These are phyloP conservation scores for Cercophora scortea DNA, from an alignment of 495 filamentous ascomycete genomes.

Conservation along the genomic window DNA sequence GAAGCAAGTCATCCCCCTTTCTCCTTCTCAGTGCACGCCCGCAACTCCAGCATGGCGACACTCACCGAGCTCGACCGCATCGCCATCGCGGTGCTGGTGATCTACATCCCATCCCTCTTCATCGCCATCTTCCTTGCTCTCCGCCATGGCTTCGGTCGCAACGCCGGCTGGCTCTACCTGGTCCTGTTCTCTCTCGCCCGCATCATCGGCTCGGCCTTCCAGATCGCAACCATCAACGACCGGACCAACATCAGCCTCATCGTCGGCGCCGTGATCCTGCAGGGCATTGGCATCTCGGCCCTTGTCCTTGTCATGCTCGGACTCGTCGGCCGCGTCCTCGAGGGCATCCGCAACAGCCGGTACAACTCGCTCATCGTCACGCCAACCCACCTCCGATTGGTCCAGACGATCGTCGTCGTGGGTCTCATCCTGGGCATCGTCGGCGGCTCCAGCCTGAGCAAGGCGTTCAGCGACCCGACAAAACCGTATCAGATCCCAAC, in stretches of 20 bases:
- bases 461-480: conserved; percentile 2
- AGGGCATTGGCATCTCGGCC: conserved; percentile 24
- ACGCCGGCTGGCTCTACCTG: conserved; percentile 25
- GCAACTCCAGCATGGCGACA: conserved; percentile 3
- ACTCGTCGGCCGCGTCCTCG: conserved; percentile 21
- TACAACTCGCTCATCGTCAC: conserved; percentile 8
- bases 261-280: conserved; percentile 20
- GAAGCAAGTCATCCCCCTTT: too few species aligned
- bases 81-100: conserved; percentile 24
- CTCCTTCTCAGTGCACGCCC: neutral
- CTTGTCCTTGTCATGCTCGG: conserved; percentile 23
- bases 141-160: conserved; percentile 25
- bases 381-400: conserved; percentile 10
- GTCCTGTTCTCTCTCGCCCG: conserved; percentile 27
- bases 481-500: conserved; percentile 6
- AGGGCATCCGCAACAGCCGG: conserved; percentile 9
- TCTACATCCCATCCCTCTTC: conserved; percentile 20
- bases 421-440: conserved; percentile 23
- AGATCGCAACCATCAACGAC: conserved; percentile 26
- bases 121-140: conserved; percentile 20
- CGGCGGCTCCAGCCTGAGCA: conserved; percentile 18
- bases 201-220: conserved; percentile 21
- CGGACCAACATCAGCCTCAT: conserved; percentile 20
- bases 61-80: conserved; percentile 21
- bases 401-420: conserved; percentile 19